Evolutionary conservation across 176 grass and related monocot species (phyloP).

Genomic region (Typha latifolia): DNA sequence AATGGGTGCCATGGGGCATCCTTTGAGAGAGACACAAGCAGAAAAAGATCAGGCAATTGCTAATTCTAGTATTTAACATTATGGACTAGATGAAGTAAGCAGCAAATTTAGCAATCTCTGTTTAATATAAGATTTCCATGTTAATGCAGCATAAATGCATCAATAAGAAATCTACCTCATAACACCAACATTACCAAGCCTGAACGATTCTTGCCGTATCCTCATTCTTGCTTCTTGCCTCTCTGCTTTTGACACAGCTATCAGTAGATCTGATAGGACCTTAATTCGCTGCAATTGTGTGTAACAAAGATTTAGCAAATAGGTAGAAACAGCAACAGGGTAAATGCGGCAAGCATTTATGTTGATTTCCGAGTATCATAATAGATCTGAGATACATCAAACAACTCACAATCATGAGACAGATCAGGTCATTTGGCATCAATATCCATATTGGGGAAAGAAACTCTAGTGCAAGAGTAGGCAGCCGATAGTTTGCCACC

Average conservation of each 20-base stretch:
- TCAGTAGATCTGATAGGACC: constrained; percentile 73
- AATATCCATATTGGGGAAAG: too few species aligned
- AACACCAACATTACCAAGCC: constrained; percentile 94
- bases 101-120: not conserved
- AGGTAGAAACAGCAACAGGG: not conserved
- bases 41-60: too few species aligned
- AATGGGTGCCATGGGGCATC: too few species aligned
- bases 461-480: too few species aligned
- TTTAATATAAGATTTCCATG: not conserved
- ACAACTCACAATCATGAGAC: too few species aligned
- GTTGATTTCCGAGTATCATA: not conserved
- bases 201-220: constrained; percentile 88
- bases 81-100: too few species aligned
- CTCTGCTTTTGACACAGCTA: constrained; percentile 97
- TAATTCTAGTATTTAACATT: too few species aligned
- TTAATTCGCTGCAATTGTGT: constrained; percentile 70
- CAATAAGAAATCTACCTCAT: constrained; percentile 48
- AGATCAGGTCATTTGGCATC: too few species aligned
- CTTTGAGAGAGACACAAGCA: too few species aligned
- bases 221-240: constrained; percentile 87
- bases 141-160: not conserved
- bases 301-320: constrained; percentile 6
- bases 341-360: not conserved
- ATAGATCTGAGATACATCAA: too few species aligned
- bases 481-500: too few species aligned